Base-by-base conservation (phyloP, 768 basidiomycete genomes). In the Lactarius pseudohatsudake region DNA sequence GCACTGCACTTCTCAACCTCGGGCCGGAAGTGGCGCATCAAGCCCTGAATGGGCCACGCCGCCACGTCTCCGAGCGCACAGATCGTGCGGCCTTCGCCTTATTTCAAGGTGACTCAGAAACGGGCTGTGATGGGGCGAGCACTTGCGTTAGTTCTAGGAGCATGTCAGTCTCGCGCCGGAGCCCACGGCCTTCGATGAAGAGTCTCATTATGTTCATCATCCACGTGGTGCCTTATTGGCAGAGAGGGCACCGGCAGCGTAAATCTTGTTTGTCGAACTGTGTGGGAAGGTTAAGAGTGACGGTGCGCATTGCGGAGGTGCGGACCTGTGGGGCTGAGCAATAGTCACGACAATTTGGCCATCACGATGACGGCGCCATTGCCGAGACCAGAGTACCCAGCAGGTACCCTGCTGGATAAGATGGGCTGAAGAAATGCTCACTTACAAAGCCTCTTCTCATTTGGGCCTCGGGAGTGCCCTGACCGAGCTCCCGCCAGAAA, bases 141-240 rank as follows among this genome's bases (percentile, higher is more conserved):
- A 80, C 85, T 57, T 72, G 92, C 91, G 94, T 97, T 53, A 97
- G 77, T 77, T 98, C 96, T 32, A 96, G 85, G 16, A 99, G 82
- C 96, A 98, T 97, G 77, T 98, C 96, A 65, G 98, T 97, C 80
- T 99, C 96, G 65, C 96, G 88, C 70, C 84, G 82, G 73, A 96
- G 91, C 0, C 89, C 92, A 13, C 95, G 85, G 2, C 96, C 96
- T 74, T 92, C 91, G 15, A 91, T 92, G 82, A 99, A 86, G 57
- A 96, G 88, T 75, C 93, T 85, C 96, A 98, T 98, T 94, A 98
- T 97, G 79, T 98, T 96, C 86, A 90, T 93, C 91, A 99, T 94
- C 96, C 96, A 98, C 0, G 94, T 96, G 2, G 96, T 98, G 41
- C 95, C 93, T 74, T 94, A 92, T 69, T 92, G 80, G 76, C 94